phyloP scores from a whole-genome alignment of 1,139 yeast genomes.

The Sugiyamaella paludigena region DNA sequence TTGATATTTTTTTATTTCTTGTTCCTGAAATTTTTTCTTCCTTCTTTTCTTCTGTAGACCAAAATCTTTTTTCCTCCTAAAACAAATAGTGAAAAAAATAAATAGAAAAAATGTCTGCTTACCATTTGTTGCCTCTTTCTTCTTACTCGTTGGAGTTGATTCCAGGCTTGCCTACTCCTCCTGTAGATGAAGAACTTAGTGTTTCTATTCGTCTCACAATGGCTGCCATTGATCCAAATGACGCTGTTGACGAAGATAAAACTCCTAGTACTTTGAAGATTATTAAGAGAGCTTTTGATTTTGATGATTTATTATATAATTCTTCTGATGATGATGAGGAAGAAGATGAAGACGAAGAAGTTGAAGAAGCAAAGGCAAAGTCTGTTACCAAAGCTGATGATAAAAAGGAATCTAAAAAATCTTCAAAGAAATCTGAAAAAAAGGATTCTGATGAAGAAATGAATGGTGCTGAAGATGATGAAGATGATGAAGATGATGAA shows the following conservation, averaged over 20 bases:
- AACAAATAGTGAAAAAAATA: not conserved
- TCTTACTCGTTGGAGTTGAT: conserved; percentile 78
- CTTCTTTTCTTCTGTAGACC: no score
- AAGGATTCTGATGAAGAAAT: conserved; percentile 35
- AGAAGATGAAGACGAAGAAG: conserved; percentile 48
- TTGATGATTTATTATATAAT: conserved; percentile 49
- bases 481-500: conserved; percentile 33
- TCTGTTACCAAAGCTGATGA: conserved; percentile 31
- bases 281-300: conserved; percentile 66
- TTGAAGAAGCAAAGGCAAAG: conserved; percentile 39
- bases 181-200: conserved; percentile 82
- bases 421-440: conserved; percentile 44
- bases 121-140: conserved; percentile 67
- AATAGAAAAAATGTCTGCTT: conserved; percentile 9
- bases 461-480: conserved; percentile 43
- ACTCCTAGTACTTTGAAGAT: conserved; percentile 87
- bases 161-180: conserved; percentile 86
- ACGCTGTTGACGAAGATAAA: conserved; percentile 61
- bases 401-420: conserved; percentile 25
- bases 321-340: conserved; percentile 55
- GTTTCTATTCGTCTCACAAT: conserved; percentile 86
- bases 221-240: conserved; percentile 91
- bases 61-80: not conserved
- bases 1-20: not conserved
- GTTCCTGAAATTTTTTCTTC: not conserved